phyloP scores from a whole-genome alignment of 1,139 yeast species.

The Yamadazyma triangularis region DNA sequence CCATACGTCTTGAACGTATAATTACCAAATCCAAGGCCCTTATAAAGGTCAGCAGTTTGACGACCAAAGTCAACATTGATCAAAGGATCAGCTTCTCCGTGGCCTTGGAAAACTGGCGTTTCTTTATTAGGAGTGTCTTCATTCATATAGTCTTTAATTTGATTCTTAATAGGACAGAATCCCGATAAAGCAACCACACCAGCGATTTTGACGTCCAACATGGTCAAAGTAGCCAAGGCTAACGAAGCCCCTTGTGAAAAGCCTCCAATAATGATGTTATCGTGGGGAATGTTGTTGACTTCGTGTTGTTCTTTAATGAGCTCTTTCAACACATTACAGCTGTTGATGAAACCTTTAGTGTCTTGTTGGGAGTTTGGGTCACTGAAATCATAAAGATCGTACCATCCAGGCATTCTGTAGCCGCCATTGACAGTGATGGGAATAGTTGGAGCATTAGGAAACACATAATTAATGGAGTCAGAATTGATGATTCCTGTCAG shows the following conservation, averaged over 20 bases:
- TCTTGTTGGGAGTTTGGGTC: constrained; percentile 51
- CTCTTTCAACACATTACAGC: constrained; percentile 48
- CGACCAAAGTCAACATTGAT: constrained; percentile 49
- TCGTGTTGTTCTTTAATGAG: constrained; percentile 62
- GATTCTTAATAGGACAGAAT: constrained; percentile 54
- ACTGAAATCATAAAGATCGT: constrained; percentile 63
- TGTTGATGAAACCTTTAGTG: constrained; percentile 55
- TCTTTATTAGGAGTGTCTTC: constrained; percentile 37
- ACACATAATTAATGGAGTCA: constrained; percentile 66
- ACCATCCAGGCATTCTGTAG: constrained; percentile 78
- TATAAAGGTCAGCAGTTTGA: constrained; percentile 43
- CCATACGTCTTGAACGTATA: constrained; percentile 55
- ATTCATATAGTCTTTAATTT: constrained; percentile 23
- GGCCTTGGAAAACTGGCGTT: constrained; percentile 86
- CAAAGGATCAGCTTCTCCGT: constrained; percentile 75
- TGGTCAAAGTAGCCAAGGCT: constrained; percentile 50
- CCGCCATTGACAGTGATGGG: constrained; percentile 73
- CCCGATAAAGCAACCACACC: constrained; percentile 82
- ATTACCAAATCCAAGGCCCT: constrained; percentile 47
- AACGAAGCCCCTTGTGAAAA: constrained; percentile 93
- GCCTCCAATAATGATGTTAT: constrained; percentile 82
- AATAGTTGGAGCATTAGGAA: constrained; percentile 81
- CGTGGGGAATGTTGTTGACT: constrained; percentile 55
- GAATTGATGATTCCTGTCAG: constrained; percentile 42
- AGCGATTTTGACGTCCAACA: constrained; percentile 59